phyloP scores from a whole-genome alignment of 495 filamentous ascomycete species.

The Daldinia decipiens region DNA sequence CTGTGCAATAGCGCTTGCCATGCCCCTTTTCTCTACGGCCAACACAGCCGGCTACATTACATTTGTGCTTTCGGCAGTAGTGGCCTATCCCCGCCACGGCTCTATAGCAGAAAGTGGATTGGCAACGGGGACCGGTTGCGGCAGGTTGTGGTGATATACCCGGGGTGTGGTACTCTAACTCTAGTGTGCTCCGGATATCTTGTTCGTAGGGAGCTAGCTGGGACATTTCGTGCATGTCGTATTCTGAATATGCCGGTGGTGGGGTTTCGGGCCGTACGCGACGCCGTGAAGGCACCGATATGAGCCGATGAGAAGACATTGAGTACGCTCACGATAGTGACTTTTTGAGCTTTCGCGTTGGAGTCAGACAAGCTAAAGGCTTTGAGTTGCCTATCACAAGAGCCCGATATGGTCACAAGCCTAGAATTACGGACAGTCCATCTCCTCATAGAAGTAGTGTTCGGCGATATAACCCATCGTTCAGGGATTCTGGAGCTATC shows the following conservation, averaged over 20 bases:
- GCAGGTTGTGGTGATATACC: not conserved
- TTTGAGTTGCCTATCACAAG: not conserved
- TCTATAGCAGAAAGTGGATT: slow-evolving; percentile 38
- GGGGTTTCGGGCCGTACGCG: slow-evolving; percentile 33
- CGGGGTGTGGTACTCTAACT: not conserved
- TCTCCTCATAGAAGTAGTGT: slow-evolving; percentile 15
- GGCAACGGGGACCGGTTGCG: slow-evolving; percentile 26
- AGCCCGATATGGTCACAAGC: slow-evolving; percentile 6
- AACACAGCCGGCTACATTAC: slow-evolving; percentile 18
- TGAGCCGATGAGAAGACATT: slow-evolving; percentile 25
- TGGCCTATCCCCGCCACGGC: slow-evolving; percentile 3
- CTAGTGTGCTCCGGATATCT: not conserved
- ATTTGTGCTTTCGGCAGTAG: slow-evolving; percentile 41
- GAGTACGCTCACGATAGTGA: not conserved
- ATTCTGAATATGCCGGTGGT: slow-evolving; percentile 36
- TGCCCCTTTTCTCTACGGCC: slow-evolving; percentile 34
- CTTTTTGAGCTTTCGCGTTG: not conserved
- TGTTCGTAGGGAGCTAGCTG: slow-evolving; percentile 9
- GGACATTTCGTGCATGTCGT: slow-evolving; percentile 21
- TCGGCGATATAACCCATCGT: slow-evolving; percentile 15
- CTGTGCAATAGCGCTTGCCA: slow-evolving; percentile 21
- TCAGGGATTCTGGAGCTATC: slow-evolving; percentile 11
- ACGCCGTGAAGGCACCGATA: slow-evolving; percentile 25
- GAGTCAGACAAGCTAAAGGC: not conserved
- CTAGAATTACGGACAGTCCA: not conserved